These are phyloP conservation scores for Wallacemonas collosoma DNA, from an alignment of 208 protist genomes.

Conservation along the genomic window DNA sequence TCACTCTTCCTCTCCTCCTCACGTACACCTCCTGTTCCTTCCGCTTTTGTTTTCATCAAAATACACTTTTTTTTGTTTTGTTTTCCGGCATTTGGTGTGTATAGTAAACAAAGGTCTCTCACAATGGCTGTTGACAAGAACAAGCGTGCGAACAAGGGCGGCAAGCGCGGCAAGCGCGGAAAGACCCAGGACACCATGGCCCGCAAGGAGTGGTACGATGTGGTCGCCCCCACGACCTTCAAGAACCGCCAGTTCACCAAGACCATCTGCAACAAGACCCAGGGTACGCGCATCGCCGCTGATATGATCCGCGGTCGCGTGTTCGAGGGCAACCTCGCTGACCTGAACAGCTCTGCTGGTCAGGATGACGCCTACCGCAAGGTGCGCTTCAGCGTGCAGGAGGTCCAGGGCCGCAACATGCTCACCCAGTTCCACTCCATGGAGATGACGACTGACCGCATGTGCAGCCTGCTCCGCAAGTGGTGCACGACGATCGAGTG, in stretches of 20 bases:
- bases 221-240: slow-evolving; percentile 98
- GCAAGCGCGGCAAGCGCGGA: slow-evolving; percentile 94
- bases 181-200: slow-evolving; percentile 92
- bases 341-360: slow-evolving; percentile 93
- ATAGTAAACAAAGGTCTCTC: slow-evolving; percentile 8
- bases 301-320: slow-evolving; percentile 97
- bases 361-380: slow-evolving; percentile 94
- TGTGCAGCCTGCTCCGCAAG: slow-evolving; percentile 97
- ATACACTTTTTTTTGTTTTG: neutral
- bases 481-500: slow-evolving; percentile 99
- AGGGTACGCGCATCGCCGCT: slow-evolving; percentile 94
- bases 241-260: slow-evolving; percentile 94
- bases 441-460: slow-evolving; percentile 98
- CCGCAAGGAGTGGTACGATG: slow-evolving; percentile 99
- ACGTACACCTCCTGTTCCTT: slow-evolving; percentile 1
- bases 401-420: slow-evolving; percentile 96
- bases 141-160: slow-evolving; percentile 96
- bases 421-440: slow-evolving; percentile 99
- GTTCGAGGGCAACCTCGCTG: slow-evolving; percentile 97
- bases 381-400: slow-evolving; percentile 96
- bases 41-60: slow-evolving; percentile 12
- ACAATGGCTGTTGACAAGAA: slow-evolving; percentile 95
- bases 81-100: neutral
- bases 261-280: slow-evolving; percentile 98
- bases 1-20: slow-evolving; percentile 4